Evolutionary conservation across 257 asterid species (phyloP), one percentile per base, ranked within the genome.

Genomic region (Linaria vulgaris): DNA sequence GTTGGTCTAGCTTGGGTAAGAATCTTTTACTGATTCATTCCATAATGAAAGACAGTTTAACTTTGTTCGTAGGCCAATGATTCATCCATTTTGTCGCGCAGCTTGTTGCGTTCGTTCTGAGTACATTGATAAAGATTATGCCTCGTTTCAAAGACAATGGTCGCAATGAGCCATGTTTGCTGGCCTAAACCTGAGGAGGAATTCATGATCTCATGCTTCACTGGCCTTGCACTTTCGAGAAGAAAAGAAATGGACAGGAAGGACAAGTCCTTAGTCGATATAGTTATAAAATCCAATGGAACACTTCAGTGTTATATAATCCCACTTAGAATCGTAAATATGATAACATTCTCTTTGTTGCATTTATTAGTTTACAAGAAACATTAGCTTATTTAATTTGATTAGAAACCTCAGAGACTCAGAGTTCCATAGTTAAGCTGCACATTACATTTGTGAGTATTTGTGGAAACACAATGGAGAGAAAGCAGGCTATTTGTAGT

Each of bases 1-100:
- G 54, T 63, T 22, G 78, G 74, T 53, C 53, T 72, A 52, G 52
- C 73, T 37, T 72, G 70, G 69, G 78, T 72, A 68, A 61, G 58
- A 30, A 63, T 15, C 6, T 31, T 2, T 17, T 14, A 37, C 2
- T 58, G 58, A 31, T 38, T 7, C 0, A 7, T 53, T 54, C 16
- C 0, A 0, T 34, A 17, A 2, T 8, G 19, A 3, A 4, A n/a
- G 11, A 23, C 5, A 11, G 21, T 13, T 63, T 49, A 17, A 27
- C 22, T 43, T 3, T 10, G 23, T 23, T 23, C 10, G 44, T 37
- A 27, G 51, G 19, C 22, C 5, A 6, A 23, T 51, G 20, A 10
- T 14, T 37, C 27, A 20, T 53, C 12, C n/a, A 3, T 50, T 56
- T 46, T 41, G 7, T 12, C 53, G 34, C 22, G 70, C 78, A 73